These are phyloP conservation scores for Phytopythium kandeliae DNA, from an alignment of 352 stramenopile genomes.

Conservation along the genomic window DNA sequence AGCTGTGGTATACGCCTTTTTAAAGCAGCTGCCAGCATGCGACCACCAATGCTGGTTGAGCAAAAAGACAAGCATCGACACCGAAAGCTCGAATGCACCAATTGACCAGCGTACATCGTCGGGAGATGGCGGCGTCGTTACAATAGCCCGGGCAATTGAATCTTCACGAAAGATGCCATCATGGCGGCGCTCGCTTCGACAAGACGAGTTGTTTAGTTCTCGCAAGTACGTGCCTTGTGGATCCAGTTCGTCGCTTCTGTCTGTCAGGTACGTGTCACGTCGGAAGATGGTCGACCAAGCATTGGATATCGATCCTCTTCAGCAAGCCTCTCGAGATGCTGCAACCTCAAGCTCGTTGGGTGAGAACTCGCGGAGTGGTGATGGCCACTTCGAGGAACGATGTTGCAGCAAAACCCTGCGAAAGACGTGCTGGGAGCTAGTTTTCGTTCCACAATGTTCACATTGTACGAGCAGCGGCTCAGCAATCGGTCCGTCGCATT, in stretches of 20 bases:
- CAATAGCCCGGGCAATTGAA: not conserved
- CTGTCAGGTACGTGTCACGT: not conserved
- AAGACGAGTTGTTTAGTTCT: not conserved
- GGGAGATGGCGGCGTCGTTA: not conserved
- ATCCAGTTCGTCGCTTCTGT: not conserved
- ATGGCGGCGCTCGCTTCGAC: not conserved
- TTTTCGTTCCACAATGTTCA: not conserved
- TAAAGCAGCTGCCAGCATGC: not conserved
- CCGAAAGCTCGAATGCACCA: not conserved
- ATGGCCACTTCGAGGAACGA: not conserved
- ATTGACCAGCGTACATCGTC: conserved; percentile 3
- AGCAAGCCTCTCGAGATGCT: no score
- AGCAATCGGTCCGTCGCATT: not conserved
- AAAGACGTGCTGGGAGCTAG: not conserved
- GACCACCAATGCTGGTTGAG: conserved; percentile 2
- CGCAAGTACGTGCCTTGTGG: not conserved
- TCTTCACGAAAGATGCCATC: not conserved
- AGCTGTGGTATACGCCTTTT: not conserved
- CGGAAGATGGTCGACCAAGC: not conserved
- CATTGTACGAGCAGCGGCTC: not conserved
- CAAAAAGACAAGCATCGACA: not conserved
- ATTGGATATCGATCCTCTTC: not conserved
- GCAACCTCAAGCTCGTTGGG: not conserved
- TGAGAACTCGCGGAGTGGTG: not conserved
- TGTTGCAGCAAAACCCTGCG: not conserved